These are phyloP conservation scores for Trichoderma atroviride DNA, from an alignment of 2,329 filamentous ascomycete species.

Conservation along the genomic window DNA sequence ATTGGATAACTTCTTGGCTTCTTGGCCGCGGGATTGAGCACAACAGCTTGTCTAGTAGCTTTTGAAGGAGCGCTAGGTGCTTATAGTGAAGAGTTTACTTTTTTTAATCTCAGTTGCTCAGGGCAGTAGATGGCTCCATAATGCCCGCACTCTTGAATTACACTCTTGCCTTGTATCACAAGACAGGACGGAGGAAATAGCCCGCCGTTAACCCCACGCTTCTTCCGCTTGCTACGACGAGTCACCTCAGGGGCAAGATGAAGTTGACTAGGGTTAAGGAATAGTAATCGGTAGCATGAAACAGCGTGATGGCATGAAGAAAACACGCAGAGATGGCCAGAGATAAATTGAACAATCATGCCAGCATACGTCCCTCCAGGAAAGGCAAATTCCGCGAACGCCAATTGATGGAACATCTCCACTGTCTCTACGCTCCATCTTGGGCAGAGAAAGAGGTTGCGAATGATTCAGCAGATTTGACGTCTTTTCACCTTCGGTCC, in stretches of 20 bases:
- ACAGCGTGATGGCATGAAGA: not conserved
- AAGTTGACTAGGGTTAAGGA: not conserved
- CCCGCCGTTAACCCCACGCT: conserved; percentile 4
- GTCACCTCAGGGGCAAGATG: not conserved
- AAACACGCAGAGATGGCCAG: not conserved
- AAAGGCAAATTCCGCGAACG: not conserved
- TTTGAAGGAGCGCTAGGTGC: not conserved
- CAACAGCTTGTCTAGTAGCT: not conserved
- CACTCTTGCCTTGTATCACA: not conserved
- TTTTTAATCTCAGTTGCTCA: not conserved
- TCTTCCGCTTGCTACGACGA: not conserved
- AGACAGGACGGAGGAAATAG: not conserved
- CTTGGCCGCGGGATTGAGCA: not conserved
- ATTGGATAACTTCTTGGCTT: conserved; percentile 19
- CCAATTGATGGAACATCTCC: not conserved
- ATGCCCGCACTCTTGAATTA: not conserved
- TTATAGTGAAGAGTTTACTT: not conserved
- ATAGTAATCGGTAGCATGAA: not conserved
- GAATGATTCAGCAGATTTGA: conserved; percentile 8
- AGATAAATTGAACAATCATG: not conserved
- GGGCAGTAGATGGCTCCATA: not conserved
- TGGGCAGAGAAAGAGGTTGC: not conserved
- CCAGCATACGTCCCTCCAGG: not conserved
- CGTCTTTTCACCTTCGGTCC: conserved; percentile 24
- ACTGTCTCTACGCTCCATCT: not conserved